Evolutionary conservation across 23 red algal species (phyloP), one percentile per base, ranked within the genome.

Genomic region (Gracilaria vermiculophylla): DNA sequence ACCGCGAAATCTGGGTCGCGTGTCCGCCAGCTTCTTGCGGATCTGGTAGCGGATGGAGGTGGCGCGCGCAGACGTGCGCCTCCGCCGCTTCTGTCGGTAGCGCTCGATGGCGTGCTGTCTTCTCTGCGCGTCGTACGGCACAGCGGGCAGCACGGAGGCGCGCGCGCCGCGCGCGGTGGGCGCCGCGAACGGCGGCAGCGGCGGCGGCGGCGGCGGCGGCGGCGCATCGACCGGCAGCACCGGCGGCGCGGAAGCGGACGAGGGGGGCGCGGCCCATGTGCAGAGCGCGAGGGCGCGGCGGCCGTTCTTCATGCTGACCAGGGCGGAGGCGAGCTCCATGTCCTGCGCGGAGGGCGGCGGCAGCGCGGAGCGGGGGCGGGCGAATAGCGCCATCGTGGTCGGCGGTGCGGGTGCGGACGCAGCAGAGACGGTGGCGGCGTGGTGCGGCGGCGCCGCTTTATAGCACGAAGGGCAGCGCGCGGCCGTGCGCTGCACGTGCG

Each of bases 1-100:
- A n/a, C 92, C 92, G 24, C 71, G 53, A 60, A 86, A 81, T 3
- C 92, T 20, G 39, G 92, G 92, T 1, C 92, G 78, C 10, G 83
- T 87, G 23, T 94, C 92, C 14, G 92, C 92, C 2, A 94, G 56
- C 9, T 80, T 76, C 49, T 94, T 94, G 20, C 92, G 77, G 37
- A 94, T 79, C 25, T 94, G 80, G 62, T 94, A 94, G 65, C 92
- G 87, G 66, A 91, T 91, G 20, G 69, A 62, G 35, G 58, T 70
- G 40, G 67, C 67, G 8, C 40, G 2, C 36, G 0, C 13, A 9
- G 39, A 15, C 44, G 28, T 31, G 8, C 67, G 6, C 25, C 67
- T 24, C 67, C 4, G 8, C 25, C 67, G 36, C 37, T 73, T 73
- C 67, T 16, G 39, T 73, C 67, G 67, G 20, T 73, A 73, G 10